Base-by-base conservation (phyloP, 345 rosid genomes). In the Aquilaria malaccensis region DNA sequence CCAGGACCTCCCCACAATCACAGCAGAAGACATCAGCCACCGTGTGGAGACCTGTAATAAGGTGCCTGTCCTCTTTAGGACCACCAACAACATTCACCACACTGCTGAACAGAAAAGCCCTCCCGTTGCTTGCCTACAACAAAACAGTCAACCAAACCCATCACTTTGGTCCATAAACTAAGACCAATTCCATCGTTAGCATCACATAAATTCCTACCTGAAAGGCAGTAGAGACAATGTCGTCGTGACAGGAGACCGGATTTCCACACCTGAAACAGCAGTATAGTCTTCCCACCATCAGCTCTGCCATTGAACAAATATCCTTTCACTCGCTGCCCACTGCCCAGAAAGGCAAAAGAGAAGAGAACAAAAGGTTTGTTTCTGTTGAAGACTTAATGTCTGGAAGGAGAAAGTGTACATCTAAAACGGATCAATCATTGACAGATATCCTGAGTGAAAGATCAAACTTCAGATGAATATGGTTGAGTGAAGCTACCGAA, bases 211-310 rank as follows among this genome's bases (percentile, higher is more conserved):
- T 10, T 51, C 77, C 67, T 37, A 77, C 85, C 82, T 78, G 80
- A 56, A 75, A 81, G 50, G 45, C 52, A 55, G 75, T 81, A 10
- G 78, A 77, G 55, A 77, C 43, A 31, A 77, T 73, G 62, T 81
- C 82, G 45, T 75, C 79, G 12, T 77, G 85, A 13, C 78, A 58
- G 10, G 76, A 72, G 9, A 77, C 69, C 7, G 15, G 61, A 60
- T 75, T 81, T 46, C 74, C 58, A 67, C 85, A 77, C 63, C 60
- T 77, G 56, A 48, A 73, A 67, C 85, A 80, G 61, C 80, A 56
- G 64, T 77, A 81, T n/a, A 66, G 29, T 52, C 78, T 62, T 32
- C 64, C 66, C 46, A 67, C 75, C n/a, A 52, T 56, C 53, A 67
- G 48, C 52, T 75, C 74, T 46, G 61, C 77, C 79, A 78, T 78